A percentile compares a stretch with the other conserved stretches of the same genome.
Conservation (phyloP, 129 eudicot species). For the Chrysanthemum makinoi region DNA sequence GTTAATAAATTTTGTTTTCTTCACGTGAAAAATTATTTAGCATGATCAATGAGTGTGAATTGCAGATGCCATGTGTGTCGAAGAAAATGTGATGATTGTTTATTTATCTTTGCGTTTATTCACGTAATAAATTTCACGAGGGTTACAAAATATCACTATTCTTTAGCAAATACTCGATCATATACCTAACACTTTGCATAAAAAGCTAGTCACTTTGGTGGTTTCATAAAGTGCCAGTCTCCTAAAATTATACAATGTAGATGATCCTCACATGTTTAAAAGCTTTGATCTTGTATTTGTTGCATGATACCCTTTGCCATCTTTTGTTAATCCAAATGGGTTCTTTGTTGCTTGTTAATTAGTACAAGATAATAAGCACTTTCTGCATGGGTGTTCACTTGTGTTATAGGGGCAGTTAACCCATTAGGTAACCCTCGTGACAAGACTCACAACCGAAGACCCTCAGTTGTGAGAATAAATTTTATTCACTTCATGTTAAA, state of each 20-base stretch:
- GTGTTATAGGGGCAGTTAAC: conserved; percentile 60
- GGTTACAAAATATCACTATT: conserved; percentile 5
- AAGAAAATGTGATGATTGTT: too few species aligned
- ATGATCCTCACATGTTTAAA: neutral
- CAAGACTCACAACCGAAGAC: too few species aligned
- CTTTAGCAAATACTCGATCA: conserved; percentile 21
- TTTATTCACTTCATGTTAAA: too few species aligned
- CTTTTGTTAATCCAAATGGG: conserved; percentile 38
- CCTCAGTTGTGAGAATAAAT: too few species aligned
- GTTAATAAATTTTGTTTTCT: too few species aligned
- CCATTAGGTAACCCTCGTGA: conserved; percentile 33
- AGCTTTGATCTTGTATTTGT: conserved; percentile 49
- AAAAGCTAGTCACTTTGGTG: too few species aligned
- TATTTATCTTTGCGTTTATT: too few species aligned
- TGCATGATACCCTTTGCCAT: conserved; percentile 61
- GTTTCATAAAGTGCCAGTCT: conserved; percentile 45
- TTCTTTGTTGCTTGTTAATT: conserved; percentile 63
- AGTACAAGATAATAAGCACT: conserved; percentile 58
- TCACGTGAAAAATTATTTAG: too few species aligned
- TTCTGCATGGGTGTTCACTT: conserved; percentile 67
- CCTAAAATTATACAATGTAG: conserved; percentile 53
- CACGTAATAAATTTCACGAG: too few species aligned
- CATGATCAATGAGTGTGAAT: too few species aligned
- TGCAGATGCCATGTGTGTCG: too few species aligned
- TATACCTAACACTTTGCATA: too few species aligned